phyloP scores from a whole-genome alignment of 345 rosid species.

The Litchi chinensis region DNA sequence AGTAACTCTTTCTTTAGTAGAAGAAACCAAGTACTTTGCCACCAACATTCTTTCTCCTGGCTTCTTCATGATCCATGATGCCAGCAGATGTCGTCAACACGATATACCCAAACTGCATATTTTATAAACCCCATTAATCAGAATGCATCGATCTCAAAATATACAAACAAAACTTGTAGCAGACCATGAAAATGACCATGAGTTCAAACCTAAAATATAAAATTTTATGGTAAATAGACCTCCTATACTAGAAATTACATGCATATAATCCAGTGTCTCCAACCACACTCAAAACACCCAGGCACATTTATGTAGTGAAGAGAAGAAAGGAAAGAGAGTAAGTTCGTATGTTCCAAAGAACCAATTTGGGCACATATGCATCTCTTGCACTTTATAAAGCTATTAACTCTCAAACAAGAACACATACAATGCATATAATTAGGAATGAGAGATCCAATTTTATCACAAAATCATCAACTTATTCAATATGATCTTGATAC shows the following conservation, averaged over 20 bases:
- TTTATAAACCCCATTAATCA: not conserved
- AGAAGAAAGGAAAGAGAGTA: not conserved
- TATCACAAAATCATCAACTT: not conserved
- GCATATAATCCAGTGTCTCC: not conserved
- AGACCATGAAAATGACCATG: not conserved
- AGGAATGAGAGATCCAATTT: too few species aligned
- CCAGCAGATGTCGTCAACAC: constrained; percentile 87
- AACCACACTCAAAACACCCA: not conserved
- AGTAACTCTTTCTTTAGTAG: constrained; percentile 35
- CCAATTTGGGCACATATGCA: not conserved
- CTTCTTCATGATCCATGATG: constrained; percentile 91
- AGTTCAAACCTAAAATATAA: constrained; percentile 1
- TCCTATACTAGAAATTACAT: not conserved
- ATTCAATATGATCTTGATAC: too few species aligned
- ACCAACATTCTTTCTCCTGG: constrained; percentile 85
- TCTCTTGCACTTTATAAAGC: not conserved
- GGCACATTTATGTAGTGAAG: not conserved
- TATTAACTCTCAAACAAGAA: too few species aligned
- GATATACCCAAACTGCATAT: constrained; percentile 72
- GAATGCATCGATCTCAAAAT: not conserved
- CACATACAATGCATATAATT: too few species aligned
- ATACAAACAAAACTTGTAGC: not conserved
- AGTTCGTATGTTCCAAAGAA: not conserved
- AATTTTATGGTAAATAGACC: not conserved
- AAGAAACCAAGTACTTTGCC: constrained; percentile 85